Conservation (phyloP, 345 rosid genomes). For the Raphanus sativus region DNA sequence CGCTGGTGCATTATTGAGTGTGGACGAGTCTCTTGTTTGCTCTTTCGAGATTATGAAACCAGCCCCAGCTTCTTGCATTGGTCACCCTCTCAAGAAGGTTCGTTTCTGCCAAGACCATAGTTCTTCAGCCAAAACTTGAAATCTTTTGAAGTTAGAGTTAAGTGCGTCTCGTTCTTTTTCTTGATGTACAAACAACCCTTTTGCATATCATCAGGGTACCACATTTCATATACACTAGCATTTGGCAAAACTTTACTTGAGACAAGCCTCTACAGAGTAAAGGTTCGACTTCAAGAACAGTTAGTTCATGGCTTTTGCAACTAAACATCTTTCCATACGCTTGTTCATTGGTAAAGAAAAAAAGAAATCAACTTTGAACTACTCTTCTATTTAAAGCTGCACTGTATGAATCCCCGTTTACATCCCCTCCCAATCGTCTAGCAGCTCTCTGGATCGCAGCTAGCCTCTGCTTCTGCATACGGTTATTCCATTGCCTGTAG, state of each 20-base stretch:
- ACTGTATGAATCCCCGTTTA: slow-evolving; percentile 35
- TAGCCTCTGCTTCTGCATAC: slow-evolving; percentile 37
- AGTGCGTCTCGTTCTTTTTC: not conserved
- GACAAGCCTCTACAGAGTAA: not conserved
- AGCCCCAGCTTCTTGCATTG: slow-evolving; percentile 45
- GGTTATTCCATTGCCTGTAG: slow-evolving; percentile 27
- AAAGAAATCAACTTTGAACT: slow-evolving; percentile 23
- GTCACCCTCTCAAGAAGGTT: slow-evolving; percentile 61
- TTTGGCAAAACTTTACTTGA: slow-evolving; percentile 18
- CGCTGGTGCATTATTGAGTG: slow-evolving; percentile 80
- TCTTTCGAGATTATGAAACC: slow-evolving; percentile 93
- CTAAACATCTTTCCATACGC: slow-evolving; percentile 17
- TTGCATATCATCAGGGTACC: not conserved
- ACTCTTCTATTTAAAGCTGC: slow-evolving; percentile 37
- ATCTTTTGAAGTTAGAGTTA: not conserved
- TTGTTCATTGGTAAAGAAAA: slow-evolving; percentile 7
- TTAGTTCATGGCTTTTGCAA: slow-evolving; percentile 8
- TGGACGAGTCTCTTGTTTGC: slow-evolving; percentile 71
- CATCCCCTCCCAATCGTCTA: slow-evolving; percentile 59
- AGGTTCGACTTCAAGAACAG: not conserved
- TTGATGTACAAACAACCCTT: not conserved
- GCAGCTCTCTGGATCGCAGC: slow-evolving; percentile 50
- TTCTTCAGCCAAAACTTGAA: not conserved
- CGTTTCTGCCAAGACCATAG: not conserved
- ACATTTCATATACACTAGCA: not conserved